A percentile compares a stretch with the other conserved stretches of the same genome.
phyloP scores from a whole-genome alignment of 78 protist species.

The Protostelium mycophagum region DNA sequence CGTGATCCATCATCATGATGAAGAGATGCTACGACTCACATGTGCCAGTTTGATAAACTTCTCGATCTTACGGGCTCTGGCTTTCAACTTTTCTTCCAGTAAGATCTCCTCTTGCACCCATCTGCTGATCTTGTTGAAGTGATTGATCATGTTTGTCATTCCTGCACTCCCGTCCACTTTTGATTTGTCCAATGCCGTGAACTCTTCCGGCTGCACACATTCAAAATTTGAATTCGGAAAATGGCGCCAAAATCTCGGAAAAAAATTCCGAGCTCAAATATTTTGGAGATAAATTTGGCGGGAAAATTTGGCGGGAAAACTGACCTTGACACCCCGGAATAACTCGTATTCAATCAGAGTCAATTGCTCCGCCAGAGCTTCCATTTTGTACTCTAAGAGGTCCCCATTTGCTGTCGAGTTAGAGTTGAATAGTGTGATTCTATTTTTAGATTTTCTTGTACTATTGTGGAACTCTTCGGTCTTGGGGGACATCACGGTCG shows the following conservation, averaged over 20 bases:
- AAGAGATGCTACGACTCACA: not conserved
- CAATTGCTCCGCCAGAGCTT: not conserved
- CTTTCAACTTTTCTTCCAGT: not conserved
- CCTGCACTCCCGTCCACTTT: not conserved
- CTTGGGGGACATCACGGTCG: too few relatives aligned
- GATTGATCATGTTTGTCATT: not conserved
- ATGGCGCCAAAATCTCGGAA: too few relatives aligned
- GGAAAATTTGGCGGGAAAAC: too few relatives aligned
- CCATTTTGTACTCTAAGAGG: not conserved
- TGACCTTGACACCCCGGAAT: not conserved
- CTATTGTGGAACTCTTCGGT: too few relatives aligned
- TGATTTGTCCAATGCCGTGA: not conserved
- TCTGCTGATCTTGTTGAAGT: not conserved
- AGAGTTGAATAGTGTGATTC: too few relatives aligned
- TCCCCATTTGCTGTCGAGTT: not conserved
- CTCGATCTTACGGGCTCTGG: not conserved
- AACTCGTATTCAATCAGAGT: not conserved
- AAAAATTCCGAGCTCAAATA: too few relatives aligned
- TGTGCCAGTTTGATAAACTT: not conserved
- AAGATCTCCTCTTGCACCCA: not conserved
- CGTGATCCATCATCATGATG: not conserved
- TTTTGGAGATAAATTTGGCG: too few relatives aligned
- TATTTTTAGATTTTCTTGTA: too few relatives aligned
- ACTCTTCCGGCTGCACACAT: not conserved
- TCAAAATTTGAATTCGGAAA: not conserved